These are phyloP conservation scores for Phytopythium montanum DNA, from an alignment of 352 stramenopile genomes.

Conservation along the genomic window DNA sequence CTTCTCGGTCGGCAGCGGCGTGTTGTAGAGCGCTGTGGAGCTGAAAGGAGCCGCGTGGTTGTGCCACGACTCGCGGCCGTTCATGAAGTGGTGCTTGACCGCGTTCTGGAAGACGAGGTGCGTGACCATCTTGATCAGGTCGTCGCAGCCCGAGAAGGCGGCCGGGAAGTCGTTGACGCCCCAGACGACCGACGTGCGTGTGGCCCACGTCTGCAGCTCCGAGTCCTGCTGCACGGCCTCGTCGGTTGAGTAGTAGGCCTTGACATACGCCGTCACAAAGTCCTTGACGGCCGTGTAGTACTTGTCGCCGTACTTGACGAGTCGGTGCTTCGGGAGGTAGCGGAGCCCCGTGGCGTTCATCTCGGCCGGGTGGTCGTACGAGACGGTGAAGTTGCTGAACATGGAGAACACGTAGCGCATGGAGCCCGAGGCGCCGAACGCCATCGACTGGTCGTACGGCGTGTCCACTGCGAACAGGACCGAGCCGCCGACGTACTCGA, in stretches of 20 bases:
- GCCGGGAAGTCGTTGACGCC: conserved; percentile 31
- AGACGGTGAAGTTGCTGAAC: conserved; percentile 17
- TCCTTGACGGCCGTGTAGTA: conserved; percentile 27
- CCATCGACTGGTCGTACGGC: conserved; percentile 26
- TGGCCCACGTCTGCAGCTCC: conserved; percentile 43
- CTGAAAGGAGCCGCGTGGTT: conserved; percentile 22
- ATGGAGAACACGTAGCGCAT: conserved; percentile 22
- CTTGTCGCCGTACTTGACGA: conserved; percentile 18
- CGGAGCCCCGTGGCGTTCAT: conserved; percentile 13
- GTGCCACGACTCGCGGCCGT: conserved; percentile 37
- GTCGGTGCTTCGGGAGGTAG: conserved; percentile 12
- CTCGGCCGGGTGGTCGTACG: conserved; percentile 13
- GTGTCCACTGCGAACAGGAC: conserved; percentile 18
- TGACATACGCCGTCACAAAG: conserved; percentile 36
- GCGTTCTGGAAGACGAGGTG: conserved; percentile 36
- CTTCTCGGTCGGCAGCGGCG: conserved; percentile 23
- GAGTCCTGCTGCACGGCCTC: conserved; percentile 11
- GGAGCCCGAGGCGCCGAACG: conserved; percentile 25
- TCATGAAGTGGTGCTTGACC: conserved; percentile 46
- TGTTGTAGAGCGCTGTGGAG: conserved; percentile 27
- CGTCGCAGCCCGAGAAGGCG: conserved; percentile 10
- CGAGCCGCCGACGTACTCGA: conserved; percentile 18
- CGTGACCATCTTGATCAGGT: conserved; percentile 22
- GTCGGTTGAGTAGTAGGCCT: conserved; percentile 28
- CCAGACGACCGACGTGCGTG: conserved; percentile 17